A percentile compares a stretch with the other conserved stretches of the same genome.
Conservation (phyloP, 2,329 filamentous ascomycete genomes). For the Myotisia sp. region DNA sequence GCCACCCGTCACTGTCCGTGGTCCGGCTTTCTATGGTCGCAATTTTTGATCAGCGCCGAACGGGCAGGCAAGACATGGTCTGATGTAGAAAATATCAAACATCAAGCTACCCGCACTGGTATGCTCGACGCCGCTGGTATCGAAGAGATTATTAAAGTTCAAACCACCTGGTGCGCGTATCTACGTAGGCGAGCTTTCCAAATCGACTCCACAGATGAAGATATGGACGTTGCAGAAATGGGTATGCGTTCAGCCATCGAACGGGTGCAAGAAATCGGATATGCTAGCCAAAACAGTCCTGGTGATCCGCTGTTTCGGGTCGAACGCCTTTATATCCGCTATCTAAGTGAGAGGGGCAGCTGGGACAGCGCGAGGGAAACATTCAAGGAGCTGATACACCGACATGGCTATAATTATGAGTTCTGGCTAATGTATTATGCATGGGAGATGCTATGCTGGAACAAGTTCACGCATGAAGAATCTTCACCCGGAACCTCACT, state of each 20-base stretch:
- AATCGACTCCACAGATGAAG: constrained; percentile 60
- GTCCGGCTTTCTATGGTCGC: constrained; percentile 81
- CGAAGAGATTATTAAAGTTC: constrained; percentile 77
- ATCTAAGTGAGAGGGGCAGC: constrained; percentile 68
- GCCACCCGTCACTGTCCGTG: constrained; percentile 85
- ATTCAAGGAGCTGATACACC: constrained; percentile 58
- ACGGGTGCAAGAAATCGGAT: constrained; percentile 63
- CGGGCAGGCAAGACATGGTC: constrained; percentile 60
- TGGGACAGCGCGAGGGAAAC: constrained; percentile 61
- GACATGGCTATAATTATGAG: constrained; percentile 64
- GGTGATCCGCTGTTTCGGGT: constrained; percentile 83
- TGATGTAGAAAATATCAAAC: constrained; percentile 79
- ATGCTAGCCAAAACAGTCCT: constrained; percentile 60
- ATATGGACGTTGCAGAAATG: constrained; percentile 77
- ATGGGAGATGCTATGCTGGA: constrained; percentile 73
- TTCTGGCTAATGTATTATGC: constrained; percentile 90
- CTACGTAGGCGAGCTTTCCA: constrained; percentile 73
- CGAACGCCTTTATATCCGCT: constrained; percentile 84
- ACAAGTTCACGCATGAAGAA: constrained; percentile 41
- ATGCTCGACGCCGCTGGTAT: constrained; percentile 74
- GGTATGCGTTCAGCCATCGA: constrained; percentile 76
- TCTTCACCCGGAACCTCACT: constrained; percentile 39
- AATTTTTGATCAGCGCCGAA: constrained; percentile 75
- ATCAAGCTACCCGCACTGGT: constrained; percentile 74
- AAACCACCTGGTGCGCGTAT: constrained; percentile 89